phyloP scores from a whole-genome alignment of 768 basidiomycete genomes.

The Mycena vitilis region DNA sequence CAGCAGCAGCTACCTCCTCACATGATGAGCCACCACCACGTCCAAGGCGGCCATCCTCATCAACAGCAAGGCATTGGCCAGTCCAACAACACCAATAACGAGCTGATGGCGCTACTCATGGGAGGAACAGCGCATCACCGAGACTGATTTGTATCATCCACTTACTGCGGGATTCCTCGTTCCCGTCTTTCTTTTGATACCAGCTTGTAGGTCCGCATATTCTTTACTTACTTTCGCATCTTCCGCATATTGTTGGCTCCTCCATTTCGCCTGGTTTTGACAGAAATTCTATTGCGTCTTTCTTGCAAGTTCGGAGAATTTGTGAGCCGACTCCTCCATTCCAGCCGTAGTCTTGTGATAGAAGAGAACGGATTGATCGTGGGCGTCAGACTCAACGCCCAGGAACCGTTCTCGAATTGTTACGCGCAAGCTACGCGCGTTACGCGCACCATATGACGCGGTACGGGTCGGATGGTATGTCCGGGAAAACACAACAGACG shows the following conservation, averaged over 20 bases:
- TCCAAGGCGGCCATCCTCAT: conserved; percentile 58
- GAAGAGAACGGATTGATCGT: not conserved
- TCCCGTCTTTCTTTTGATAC: conserved; percentile 17
- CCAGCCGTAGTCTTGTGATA: conserved; percentile 6
- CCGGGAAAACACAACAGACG: not conserved
- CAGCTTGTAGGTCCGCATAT: conserved; percentile 28
- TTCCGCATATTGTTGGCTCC: conserved; percentile 24
- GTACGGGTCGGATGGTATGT: not conserved
- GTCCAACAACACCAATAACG: conserved; percentile 63
- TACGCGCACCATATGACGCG: too few relatives aligned
- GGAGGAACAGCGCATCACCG: conserved; percentile 63
- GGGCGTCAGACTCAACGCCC: conserved; percentile 1
- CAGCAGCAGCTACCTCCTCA: conserved; percentile 72
- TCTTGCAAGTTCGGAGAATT: conserved; percentile 20
- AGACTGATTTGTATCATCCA: conserved; percentile 58
- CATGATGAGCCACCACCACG: conserved; percentile 58
- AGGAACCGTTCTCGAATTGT: conserved; percentile 4
- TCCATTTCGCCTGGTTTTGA: conserved; percentile 13
- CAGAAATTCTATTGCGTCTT: conserved; percentile 22
- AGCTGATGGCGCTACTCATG: conserved; percentile 88
- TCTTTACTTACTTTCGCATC: conserved; percentile 16
- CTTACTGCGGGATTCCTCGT: conserved; percentile 17
- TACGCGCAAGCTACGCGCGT: not conserved
- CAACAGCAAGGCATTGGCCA: conserved; percentile 68
- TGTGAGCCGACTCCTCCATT: conserved; percentile 8